A percentile compares a stretch with the other conserved stretches of the same genome.
These are phyloP conservation scores for Diaporthe sp. DNA, from an alignment of 2,329 filamentous ascomycete genomes.

Conservation along the genomic window DNA sequence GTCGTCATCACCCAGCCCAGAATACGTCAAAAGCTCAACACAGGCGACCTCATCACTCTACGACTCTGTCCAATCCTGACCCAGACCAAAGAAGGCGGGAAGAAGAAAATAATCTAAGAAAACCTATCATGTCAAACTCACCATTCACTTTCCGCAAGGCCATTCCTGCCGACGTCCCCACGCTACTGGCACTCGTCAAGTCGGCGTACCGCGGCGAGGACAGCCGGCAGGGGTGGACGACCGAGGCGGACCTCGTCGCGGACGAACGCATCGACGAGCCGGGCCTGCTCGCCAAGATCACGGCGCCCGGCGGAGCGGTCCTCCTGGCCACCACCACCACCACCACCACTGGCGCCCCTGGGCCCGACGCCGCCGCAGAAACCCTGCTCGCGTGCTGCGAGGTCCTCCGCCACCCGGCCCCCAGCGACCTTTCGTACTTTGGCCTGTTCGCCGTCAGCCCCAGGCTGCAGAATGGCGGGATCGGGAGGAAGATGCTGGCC, in stretches of 20 bases:
- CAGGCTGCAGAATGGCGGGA: conserved; percentile 57
- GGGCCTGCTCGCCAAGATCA: conserved; percentile 57
- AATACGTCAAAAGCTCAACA: not conserved
- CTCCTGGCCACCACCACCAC: conserved; percentile 54
- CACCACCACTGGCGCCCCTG: conserved; percentile 28
- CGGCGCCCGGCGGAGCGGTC: conserved; percentile 52
- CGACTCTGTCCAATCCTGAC: not conserved
- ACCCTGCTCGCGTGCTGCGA: conserved; percentile 61
- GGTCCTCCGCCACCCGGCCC: conserved; percentile 48
- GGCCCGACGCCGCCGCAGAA: not conserved
- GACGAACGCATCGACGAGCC: conserved; percentile 59
- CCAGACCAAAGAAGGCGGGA: not conserved
- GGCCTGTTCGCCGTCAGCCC: conserved; percentile 65
- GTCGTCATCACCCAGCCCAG: not conserved
- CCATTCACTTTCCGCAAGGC: conserved; percentile 54
- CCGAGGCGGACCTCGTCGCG: conserved; percentile 59
- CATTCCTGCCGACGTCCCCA: conserved; percentile 49
- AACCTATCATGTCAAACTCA: not conserved
- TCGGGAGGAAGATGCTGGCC: conserved; percentile 58
- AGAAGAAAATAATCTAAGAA: not conserved
- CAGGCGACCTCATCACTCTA: not conserved
- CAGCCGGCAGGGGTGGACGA: conserved; percentile 61
- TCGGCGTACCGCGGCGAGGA: conserved; percentile 60
- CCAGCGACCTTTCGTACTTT: conserved; percentile 55
- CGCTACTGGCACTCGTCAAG: conserved; percentile 56